Conservation (phyloP, 2,329 filamentous ascomycete genomes). For the Scleromitrula shiraiana region DNA sequence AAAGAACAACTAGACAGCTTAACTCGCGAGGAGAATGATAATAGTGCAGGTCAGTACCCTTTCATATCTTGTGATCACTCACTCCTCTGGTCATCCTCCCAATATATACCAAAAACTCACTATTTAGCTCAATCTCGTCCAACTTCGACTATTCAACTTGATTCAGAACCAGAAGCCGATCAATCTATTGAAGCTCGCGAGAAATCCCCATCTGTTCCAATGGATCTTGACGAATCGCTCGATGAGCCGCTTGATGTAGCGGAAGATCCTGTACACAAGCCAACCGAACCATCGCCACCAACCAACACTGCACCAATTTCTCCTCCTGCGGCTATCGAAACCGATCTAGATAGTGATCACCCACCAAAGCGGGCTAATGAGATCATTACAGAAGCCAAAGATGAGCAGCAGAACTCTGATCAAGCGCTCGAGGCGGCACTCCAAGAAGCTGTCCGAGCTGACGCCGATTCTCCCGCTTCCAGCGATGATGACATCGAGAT, state of each 20-base stretch:
- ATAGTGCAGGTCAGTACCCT: slow-evolving; percentile 23
- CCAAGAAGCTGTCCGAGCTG: slow-evolving; percentile 24
- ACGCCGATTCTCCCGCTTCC: slow-evolving; percentile 20
- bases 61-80: too few relatives aligned
- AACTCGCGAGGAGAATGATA: slow-evolving; percentile 21
- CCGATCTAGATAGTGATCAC: not conserved
- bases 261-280: not conserved
- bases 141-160: not conserved
- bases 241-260: not conserved
- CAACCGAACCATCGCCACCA: too few relatives aligned
- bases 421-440: slow-evolving; percentile 23
- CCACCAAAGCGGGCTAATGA: not conserved
- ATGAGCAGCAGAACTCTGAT: slow-evolving; percentile 10
- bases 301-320: too few relatives aligned
- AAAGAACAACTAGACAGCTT: slow-evolving; percentile 29
- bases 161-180: not conserved
- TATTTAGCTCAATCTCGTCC: not conserved
- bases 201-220: not conserved
- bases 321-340: not conserved
- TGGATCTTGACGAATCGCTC: slow-evolving; percentile 1
- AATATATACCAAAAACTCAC: slow-evolving; percentile 7
- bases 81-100: too few relatives aligned
- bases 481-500: slow-evolving; percentile 19
- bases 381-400: not conserved
- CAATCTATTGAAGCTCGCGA: not conserved